These are phyloP conservation scores for Boechera retrofracta DNA, from an alignment of 345 rosid genomes.

Conservation along the genomic window DNA sequence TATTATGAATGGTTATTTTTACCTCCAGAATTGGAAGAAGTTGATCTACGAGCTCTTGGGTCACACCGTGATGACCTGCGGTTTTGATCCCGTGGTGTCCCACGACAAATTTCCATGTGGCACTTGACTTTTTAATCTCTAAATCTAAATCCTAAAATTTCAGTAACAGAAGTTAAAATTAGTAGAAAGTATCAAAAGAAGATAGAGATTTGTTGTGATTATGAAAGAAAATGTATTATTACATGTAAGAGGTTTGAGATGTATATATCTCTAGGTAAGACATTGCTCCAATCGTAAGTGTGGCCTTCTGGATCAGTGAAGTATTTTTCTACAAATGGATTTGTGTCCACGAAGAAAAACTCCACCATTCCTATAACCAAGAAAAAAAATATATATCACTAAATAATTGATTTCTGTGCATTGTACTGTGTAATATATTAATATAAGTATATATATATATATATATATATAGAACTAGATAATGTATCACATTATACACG, in stretches of 20 bases:
- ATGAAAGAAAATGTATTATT: slow-evolving; percentile 20
- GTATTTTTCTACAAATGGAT: slow-evolving; percentile 59
- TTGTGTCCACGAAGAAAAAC: slow-evolving; percentile 64
- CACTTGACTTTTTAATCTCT: slow-evolving; percentile 52
- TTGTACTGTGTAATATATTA: too few species aligned
- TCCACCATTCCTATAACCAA: slow-evolving; percentile 52
- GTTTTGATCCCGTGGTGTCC: slow-evolving; percentile 71
- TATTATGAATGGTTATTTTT: background rate
- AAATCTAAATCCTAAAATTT: slow-evolving; percentile 52
- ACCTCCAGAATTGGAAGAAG: slow-evolving; percentile 66
- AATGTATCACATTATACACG: too few species aligned
- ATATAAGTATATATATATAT: too few species aligned
- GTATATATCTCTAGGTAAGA: slow-evolving; percentile 49
- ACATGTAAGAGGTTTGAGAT: slow-evolving; percentile 51
- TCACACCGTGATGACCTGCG: slow-evolving; percentile 63
- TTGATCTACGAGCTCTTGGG: slow-evolving; percentile 52
- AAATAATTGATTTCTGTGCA: background rate
- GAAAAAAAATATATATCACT: background rate
- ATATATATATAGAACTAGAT: too few species aligned
- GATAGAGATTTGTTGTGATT: background rate
- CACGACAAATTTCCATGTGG: slow-evolving; percentile 68
- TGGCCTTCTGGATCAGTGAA: slow-evolving; percentile 48
- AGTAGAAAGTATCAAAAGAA: background rate
- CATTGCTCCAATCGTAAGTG: slow-evolving; percentile 60
- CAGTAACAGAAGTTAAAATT: background rate